Base-by-base conservation (phyloP, 192 early-diverging fungal genomes). In the Gaertneriomyces semiglobifer region DNA sequence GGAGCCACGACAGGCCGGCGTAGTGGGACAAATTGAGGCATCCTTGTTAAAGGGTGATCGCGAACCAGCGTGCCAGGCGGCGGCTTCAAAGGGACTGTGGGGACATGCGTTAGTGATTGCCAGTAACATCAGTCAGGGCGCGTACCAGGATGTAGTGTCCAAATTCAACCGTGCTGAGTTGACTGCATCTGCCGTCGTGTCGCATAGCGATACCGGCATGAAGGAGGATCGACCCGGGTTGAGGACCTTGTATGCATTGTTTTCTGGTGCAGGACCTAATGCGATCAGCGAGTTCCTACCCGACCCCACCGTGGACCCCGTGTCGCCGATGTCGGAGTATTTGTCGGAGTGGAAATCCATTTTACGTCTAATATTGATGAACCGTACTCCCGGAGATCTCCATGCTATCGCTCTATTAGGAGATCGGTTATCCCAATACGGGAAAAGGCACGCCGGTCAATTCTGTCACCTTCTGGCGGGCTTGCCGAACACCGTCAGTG, bases 91-190 rank as follows among this genome's bases (percentile, higher is more conserved):
- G 44, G 71, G 72, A 5, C 58, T 94, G 45, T 99, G 96, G 96
- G 74, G 88, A 1, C 92, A 96, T 74, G 96, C 94, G 6, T 80
- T 97, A 18, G 84, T 96, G 7, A 88, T 99, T 71, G 87, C 89
- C 41, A 94, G 90, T 66, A 88, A 90, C 63, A 87, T 94, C 5
- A 88, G 90, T 64, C 88, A 91, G 66, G 88, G 90, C 33, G 74
- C 84, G 0, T 97, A 94, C 86, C 83, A 86, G 53, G 85, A 90
- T 7, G 90, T 92, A 1, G 84, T 96, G 47, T 77, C 75, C 18
- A 71, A 85, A 20, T 94, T 94, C 74, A 39, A 16, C 39, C 16
- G 55, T 57, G 18, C 55, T 39, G 55, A 57, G 16, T 16, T 57
- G 5, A 38, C 14, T 8, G 14, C 16, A 12, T 16, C 20, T 9